A percentile compares a stretch with the other conserved stretches of the same genome.
Evolutionary conservation across 495 filamentous ascomycete genomes (phyloP).

Genomic region (Trichoderma asperelloides): DNA sequence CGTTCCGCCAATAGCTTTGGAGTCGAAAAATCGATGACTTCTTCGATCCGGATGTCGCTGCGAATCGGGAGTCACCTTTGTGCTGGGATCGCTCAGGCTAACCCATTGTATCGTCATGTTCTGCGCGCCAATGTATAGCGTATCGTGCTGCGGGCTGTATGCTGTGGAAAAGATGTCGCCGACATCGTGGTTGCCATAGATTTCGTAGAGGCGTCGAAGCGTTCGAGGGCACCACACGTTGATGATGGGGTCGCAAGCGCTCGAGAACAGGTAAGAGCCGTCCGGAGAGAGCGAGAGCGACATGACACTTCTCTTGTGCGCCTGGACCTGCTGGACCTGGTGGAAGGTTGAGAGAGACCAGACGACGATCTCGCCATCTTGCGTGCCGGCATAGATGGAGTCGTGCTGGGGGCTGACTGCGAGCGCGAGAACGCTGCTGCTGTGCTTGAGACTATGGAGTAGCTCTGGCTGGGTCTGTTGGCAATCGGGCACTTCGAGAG

Average conservation of each 20-base stretch:
- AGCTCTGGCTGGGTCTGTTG: slow-evolving; percentile 36
- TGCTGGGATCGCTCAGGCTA: slow-evolving; percentile 35
- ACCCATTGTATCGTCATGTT: slow-evolving; percentile 83
- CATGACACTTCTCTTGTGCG: slow-evolving; percentile 84
- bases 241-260: slow-evolving; percentile 85
- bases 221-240: slow-evolving; percentile 56
- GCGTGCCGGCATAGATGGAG: slow-evolving; percentile 77
- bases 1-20: slow-evolving; percentile 70
- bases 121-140: slow-evolving; percentile 85
- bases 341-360: slow-evolving; percentile 86
- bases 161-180: slow-evolving; percentile 91
- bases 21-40: slow-evolving; percentile 95
- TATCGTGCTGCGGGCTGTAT: slow-evolving; percentile 69
- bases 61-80: slow-evolving; percentile 50
- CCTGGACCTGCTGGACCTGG: slow-evolving; percentile 63
- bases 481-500: not conserved
- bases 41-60: slow-evolving; percentile 66
- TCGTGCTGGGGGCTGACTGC: slow-evolving; percentile 48
- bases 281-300: slow-evolving; percentile 72
- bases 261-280: slow-evolving; percentile 73
- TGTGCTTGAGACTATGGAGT: slow-evolving; percentile 60
- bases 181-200: slow-evolving; percentile 90
- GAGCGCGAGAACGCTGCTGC: slow-evolving; percentile 64
- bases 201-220: slow-evolving; percentile 59
- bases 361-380: slow-evolving; percentile 83